Evolutionary conservation across 768 basidiomycete genomes (phyloP), one percentile per base, ranked within the genome.

Genomic region (Nevesoporus exiguus): DNA sequence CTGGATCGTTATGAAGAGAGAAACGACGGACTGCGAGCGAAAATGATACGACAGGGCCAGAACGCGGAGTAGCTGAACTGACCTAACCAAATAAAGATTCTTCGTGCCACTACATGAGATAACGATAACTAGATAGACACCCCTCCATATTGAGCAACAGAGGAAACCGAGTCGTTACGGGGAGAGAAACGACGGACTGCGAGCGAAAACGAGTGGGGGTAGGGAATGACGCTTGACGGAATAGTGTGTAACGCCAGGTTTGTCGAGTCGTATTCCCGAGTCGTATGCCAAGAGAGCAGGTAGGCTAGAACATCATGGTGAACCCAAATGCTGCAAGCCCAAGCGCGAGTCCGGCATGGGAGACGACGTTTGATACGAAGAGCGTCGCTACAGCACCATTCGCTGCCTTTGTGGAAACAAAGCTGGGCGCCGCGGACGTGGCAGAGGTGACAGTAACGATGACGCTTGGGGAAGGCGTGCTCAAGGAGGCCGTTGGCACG

Each of bases 291-390:
- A 29, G 17, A 24, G 14, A 39, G n/a, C 27, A 8, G 29, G 24
- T 17, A 27, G 37, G 39, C 54, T 71, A 69, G 44, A 60, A 52
- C 47, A 58, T 30, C 21, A 50, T 17, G 3, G 25, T 3, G 50
- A 69, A 65, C 10, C 60, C 61, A 33, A 66, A 5, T 3, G 57
- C 62, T 27, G 63, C 58, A 10, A 65, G 31, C n/a, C 47, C 56
- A 8, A 69, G 59, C 5, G 31, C 56, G 19, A 65, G 51, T 41
- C 42, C 58, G 17, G 60, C 52, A 39, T 54, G 65, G 48, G 55
- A 55, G 52, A 60, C 24, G 29, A 56, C 19, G 10, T 19, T 51
- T 7, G 56, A 56, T 17, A 36, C 17, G 15, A 57, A 49, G 19
- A 40, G 29, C 10, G 27, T 53, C 21, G 25, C 30, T 19, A 10